Base-by-base conservation (phyloP, 2,329 filamentous ascomycete genomes). In the Trichoderma sp. region DNA sequence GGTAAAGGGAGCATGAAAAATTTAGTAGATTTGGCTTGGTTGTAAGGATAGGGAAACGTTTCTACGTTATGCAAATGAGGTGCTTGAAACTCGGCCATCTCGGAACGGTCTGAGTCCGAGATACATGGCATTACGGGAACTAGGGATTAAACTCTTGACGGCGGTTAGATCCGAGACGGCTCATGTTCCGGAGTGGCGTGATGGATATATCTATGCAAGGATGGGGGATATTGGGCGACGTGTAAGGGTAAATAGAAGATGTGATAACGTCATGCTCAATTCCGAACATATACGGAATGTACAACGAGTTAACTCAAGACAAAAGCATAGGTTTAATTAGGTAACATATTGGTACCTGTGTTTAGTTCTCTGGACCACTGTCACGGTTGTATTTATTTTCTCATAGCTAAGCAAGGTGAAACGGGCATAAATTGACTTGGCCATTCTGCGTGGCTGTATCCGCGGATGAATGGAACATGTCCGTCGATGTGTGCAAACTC, bases 1-100 rank as follows among this genome's bases (percentile, higher is more conserved):
- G 83, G 76, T 61, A 7, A 64, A 57, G 43, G 59, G 23, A 7
- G 43, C 43, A 57, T 70, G 26, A 55, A 53, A 6, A 13, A 13
- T 53, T 23, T 53, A 53, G n/a, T 20, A 53, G 4, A 23, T 50
- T 50, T 20, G 43, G 4, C 43, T 23, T 50, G 23, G 43, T 20
- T 20, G 47, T 23, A 23, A 12, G 47, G 47, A 20, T 20, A 12
- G 47, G 20, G 20, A 20, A 2, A 2, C 9, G 47, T 7, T 23
- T 30, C 7, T 6, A 26, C 26, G 9, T 57, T n/a, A 30, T n/a
- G 23, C 13, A 2, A 26, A 57, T 57, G 53, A 13, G 47, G 20
- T 53, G 47, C 11, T 23, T 23, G 47, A 53, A 26, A 57, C 53
- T 50, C 43, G 43, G 43, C 43, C n/a, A n/a, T 20, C n/a, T 30